These are phyloP conservation scores for Trebouxia sp. DNA, from an alignment of 139 green algal genomes.

Conservation along the genomic window DNA sequence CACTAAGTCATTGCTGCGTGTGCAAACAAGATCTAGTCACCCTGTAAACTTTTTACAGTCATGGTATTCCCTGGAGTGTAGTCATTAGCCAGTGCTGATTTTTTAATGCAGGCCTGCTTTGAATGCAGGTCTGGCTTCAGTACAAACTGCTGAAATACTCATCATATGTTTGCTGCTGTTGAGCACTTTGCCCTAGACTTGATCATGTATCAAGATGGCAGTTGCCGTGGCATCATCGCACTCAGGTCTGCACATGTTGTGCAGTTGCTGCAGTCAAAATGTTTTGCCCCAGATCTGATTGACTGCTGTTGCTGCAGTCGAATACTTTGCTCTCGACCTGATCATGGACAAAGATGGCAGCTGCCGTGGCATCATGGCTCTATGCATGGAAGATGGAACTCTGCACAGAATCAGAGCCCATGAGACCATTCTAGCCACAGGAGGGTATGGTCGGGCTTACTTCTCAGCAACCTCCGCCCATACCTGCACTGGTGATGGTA, in stretches of 20 bases:
- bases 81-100: too few relatives aligned
- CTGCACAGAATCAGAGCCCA: conserved; percentile 92
- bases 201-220: not conserved
- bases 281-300: not conserved
- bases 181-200: not conserved
- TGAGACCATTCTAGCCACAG: conserved; percentile 96
- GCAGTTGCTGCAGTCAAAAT: not conserved
- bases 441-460: conserved; percentile 96
- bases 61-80: too few relatives aligned
- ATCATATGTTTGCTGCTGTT: not conserved
- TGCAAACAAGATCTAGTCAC: too few relatives aligned
- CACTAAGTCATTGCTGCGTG: too few relatives aligned
- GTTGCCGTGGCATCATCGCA: too few relatives aligned
- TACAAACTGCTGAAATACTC: too few relatives aligned
- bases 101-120: too few relatives aligned
- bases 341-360: conserved; percentile 93
- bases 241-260: too few relatives aligned
- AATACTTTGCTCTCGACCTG: conserved; percentile 99
- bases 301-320: conserved; percentile 79
- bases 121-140: too few relatives aligned
- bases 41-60: too few relatives aligned
- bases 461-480: conserved; percentile 96
- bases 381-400: conserved; percentile 98
- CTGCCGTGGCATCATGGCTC: conserved; percentile 84
- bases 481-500: conserved; percentile 98